Percentiles rank a stretch among this genome's conserved stretches.
Conservation (phyloP, 176 grass and related monocot genomes). For the Oryza officinalis region DNA sequence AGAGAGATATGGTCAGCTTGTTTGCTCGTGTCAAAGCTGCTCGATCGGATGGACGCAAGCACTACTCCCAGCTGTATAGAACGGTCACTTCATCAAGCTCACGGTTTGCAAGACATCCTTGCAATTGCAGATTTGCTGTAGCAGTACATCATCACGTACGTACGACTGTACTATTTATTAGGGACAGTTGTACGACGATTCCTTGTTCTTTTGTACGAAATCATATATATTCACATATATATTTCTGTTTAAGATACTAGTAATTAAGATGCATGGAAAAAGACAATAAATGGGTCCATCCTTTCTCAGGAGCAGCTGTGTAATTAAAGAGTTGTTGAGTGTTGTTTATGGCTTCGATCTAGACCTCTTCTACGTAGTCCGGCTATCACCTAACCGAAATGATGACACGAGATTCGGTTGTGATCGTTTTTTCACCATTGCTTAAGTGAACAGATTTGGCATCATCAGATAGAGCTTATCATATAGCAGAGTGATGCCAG, state of each 20-base stretch:
- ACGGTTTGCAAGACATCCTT: background rate
- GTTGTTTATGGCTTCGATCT: background rate
- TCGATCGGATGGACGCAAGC: background rate
- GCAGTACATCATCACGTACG: background rate
- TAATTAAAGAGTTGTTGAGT: background rate
- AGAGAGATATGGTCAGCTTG: background rate
- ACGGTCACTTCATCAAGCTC: background rate
- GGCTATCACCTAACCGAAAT: background rate
- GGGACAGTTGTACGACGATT: background rate
- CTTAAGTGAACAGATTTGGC: background rate
- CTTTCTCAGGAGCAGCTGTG: background rate
- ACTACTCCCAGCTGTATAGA: background rate
- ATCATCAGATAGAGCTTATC: background rate
- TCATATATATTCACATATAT: background rate
- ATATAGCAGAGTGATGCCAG: background rate
- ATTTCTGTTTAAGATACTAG: background rate
- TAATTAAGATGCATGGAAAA: background rate
- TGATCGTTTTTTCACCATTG: background rate
- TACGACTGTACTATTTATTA: background rate
- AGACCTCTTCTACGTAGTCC: background rate
- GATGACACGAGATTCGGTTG: background rate
- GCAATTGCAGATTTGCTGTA: background rate
- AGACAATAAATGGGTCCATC: background rate
- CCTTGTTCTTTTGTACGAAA: slow-evolving; percentile 15
- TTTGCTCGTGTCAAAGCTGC: background rate